A percentile compares a stretch with the other conserved stretches of the same genome.
Conservation (phyloP, 139 green algal species). For the Chlorella sp. region DNA sequence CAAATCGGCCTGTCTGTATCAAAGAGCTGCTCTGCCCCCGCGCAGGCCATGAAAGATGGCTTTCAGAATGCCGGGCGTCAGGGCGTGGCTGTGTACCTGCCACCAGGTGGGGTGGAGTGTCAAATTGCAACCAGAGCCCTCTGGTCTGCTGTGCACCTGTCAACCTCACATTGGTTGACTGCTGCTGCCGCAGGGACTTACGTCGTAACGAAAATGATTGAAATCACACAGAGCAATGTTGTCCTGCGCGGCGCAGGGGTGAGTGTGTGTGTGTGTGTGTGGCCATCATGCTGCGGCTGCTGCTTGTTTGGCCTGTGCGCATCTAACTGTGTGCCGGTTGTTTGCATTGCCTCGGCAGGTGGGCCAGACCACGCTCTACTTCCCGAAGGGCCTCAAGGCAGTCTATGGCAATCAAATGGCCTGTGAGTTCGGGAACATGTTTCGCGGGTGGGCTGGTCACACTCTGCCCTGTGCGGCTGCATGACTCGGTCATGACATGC, state of each 20-base stretch:
- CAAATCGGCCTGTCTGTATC: too few relatives aligned
- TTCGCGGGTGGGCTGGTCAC: too few relatives aligned
- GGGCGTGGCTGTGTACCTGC: conserved; percentile 11
- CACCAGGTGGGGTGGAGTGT: not conserved
- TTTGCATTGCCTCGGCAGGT: not conserved
- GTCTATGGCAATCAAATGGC: conserved; percentile 1
- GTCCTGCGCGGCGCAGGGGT: conserved; percentile 11
- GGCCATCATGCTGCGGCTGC: too few relatives aligned
- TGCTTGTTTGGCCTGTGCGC: too few relatives aligned
- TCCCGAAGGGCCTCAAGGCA: not conserved
- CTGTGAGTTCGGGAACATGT: not conserved
- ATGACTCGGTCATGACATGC: too few relatives aligned
- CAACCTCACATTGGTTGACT: too few relatives aligned
- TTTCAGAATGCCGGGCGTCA: not conserved
- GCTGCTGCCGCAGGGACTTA: not conserved
- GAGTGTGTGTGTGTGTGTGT: too few relatives aligned
- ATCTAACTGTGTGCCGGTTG: not conserved
- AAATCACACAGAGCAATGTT: not conserved
- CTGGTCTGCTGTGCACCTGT: too few relatives aligned
- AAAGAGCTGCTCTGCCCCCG: too few relatives aligned
- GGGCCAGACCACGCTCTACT: not conserved
- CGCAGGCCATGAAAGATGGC: not conserved
- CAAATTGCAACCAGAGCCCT: too few relatives aligned
- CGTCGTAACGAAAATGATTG: not conserved
- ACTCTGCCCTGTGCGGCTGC: too few relatives aligned